These are phyloP conservation scores for Lepiota brunneoincarnata DNA, from an alignment of 768 basidiomycete species.

Conservation along the genomic window DNA sequence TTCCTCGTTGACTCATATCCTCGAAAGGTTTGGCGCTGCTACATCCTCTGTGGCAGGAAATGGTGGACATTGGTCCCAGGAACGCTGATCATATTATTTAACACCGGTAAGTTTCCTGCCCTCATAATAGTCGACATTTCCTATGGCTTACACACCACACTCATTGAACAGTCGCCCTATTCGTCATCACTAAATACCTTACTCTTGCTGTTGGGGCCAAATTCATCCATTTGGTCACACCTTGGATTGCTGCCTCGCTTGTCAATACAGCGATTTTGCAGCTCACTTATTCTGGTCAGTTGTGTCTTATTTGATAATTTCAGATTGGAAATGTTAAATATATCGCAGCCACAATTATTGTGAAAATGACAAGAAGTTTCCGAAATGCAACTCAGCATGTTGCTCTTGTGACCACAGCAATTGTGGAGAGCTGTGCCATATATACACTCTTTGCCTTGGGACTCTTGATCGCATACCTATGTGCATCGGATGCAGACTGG, in stretches of 20 bases:
- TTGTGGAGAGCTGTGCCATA: slow-evolving; percentile 9
- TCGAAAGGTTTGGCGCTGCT: slow-evolving; percentile 8
- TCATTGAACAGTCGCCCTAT: background rate
- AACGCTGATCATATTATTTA: background rate
- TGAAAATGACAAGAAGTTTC: background rate
- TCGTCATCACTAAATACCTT: background rate
- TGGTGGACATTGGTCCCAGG: slow-evolving; percentile 6
- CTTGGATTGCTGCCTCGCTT: slow-evolving; percentile 5
- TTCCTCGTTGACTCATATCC: background rate
- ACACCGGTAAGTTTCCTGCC: background rate
- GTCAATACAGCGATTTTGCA: background rate
- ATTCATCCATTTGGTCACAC: slow-evolving; percentile 4
- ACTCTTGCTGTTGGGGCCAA: background rate
- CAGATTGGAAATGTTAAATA: background rate
- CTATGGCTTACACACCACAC: no score
- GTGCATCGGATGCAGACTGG: slow-evolving; percentile 8
- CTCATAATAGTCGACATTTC: no score
- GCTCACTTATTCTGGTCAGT: slow-evolving; percentile 6
- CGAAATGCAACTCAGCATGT: background rate
- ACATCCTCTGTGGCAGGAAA: slow-evolving; percentile 5
- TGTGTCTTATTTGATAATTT: background rate
- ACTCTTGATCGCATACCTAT: slow-evolving; percentile 1
- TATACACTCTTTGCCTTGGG: slow-evolving; percentile 6
- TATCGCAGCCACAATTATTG: background rate
- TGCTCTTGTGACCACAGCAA: background rate